Conservation (phyloP, 2,329 filamentous ascomycete genomes). For the Aspergillus cejpii region DNA sequence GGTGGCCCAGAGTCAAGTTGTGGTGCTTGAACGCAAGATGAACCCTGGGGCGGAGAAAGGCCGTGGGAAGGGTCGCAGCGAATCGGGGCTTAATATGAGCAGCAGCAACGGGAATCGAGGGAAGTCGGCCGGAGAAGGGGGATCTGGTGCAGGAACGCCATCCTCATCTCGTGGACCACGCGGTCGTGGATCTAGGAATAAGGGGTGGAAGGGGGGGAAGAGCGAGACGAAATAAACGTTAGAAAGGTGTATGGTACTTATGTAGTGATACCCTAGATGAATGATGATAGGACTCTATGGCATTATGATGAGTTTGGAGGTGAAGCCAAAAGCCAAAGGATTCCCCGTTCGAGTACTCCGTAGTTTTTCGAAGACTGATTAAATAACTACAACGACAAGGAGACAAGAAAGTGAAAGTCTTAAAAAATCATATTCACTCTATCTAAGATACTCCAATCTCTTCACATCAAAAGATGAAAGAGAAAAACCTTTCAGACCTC, state of each 20-base stretch:
- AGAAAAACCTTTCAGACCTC: constrained; percentile 74
- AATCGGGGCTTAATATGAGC: constrained; percentile 11
- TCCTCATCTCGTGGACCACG: constrained; percentile 16
- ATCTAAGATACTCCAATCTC: neutral
- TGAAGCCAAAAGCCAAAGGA: too few relatives aligned
- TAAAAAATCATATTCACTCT: neutral
- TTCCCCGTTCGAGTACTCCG: too few relatives aligned
- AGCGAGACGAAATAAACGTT: constrained; percentile 13
- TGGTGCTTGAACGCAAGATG: constrained; percentile 62
- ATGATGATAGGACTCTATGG: neutral
- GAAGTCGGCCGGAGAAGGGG: constrained; percentile 13
- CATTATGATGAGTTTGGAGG: too few relatives aligned
- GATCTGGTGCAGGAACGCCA: constrained; percentile 4
- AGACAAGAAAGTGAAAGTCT: too few relatives aligned
- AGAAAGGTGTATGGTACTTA: neutral
- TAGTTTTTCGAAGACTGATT: too few relatives aligned
- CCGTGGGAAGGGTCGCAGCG: constrained; percentile 27
- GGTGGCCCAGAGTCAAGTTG: constrained; percentile 77
- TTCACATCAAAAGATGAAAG: constrained; percentile 49
- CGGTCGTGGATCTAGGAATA: constrained; percentile 15
- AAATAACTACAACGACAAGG: too few relatives aligned
- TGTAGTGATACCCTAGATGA: neutral
- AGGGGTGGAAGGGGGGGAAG: constrained; percentile 14
- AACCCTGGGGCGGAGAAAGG: constrained; percentile 30
- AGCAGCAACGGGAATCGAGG: constrained; percentile 6